Evolutionary conservation across 106 monocot genomes (phyloP).

Genomic region (Narthecium ossifragum): DNA sequence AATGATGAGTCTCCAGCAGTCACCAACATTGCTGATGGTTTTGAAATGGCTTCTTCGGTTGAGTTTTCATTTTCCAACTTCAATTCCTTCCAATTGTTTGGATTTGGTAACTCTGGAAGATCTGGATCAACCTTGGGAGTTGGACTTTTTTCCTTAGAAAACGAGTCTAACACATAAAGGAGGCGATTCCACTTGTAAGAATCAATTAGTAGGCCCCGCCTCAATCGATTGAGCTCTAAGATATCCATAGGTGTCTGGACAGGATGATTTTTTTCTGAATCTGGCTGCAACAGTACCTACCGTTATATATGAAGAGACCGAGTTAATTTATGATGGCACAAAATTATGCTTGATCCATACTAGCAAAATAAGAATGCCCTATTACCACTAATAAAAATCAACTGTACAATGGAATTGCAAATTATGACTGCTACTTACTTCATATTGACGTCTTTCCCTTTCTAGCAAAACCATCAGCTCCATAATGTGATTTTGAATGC

Average conservation of each 20-base stretch:
- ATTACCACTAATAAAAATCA: background rate
- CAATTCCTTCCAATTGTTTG: conserved; percentile 10
- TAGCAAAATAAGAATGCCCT: no score
- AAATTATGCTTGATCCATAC: background rate
- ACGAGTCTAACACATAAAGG: conserved; percentile 45
- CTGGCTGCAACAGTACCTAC: conserved; percentile 35
- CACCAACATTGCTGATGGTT: conserved; percentile 5
- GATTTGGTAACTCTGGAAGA: conserved; percentile 11
- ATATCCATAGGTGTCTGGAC: conserved; percentile 30
- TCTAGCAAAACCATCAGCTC: conserved; percentile 49
- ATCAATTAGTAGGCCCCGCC: conserved; percentile 56
- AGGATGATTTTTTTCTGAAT: conserved; percentile 3
- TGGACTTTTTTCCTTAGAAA: conserved; percentile 34
- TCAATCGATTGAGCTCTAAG: conserved; percentile 66
- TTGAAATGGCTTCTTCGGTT: conserved; percentile 5
- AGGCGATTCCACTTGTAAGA: conserved; percentile 66
- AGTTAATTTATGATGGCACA: background rate
- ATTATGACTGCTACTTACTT: conserved; percentile 51
- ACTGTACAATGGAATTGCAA: background rate
- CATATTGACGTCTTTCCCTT: conserved; percentile 52
- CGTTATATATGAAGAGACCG: background rate
- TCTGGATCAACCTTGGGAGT: conserved; percentile 21
- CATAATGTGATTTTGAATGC: conserved; percentile 32
- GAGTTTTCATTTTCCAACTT: conserved; percentile 8
- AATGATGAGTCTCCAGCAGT: conserved; percentile 8